Evolutionary conservation across 164 flowering plant species (phyloP).

Genomic region (Stephania yunnanensis): DNA sequence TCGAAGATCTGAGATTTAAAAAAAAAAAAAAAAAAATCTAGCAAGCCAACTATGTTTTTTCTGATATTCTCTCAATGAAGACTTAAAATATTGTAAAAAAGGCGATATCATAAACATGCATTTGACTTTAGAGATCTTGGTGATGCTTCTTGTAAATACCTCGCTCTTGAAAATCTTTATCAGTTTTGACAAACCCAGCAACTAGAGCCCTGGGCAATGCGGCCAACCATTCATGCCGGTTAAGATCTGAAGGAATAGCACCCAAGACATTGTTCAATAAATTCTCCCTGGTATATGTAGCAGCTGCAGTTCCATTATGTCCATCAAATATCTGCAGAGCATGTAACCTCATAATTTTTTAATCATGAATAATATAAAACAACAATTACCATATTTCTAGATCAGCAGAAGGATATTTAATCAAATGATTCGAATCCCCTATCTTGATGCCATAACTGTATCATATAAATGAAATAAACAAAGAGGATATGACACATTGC

Average conservation of each 20-base stretch:
- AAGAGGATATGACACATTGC: not conserved
- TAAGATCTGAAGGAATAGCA: slow-evolving; percentile 87
- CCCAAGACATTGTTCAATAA: slow-evolving; percentile 68
- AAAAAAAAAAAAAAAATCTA: not conserved
- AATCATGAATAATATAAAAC: not conserved
- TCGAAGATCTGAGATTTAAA: not conserved
- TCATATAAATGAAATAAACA: not conserved
- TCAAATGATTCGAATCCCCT: not conserved
- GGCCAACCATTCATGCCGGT: slow-evolving; percentile 85
- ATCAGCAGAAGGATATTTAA: not conserved
- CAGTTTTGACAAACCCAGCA: slow-evolving; percentile 96
- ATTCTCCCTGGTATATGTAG: slow-evolving; percentile 92
- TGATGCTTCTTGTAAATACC: slow-evolving; percentile 35
- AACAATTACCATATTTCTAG: not conserved
- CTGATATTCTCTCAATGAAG: not conserved
- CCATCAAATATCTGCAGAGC: slow-evolving; percentile 92
- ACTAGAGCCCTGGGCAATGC: slow-evolving; percentile 98
- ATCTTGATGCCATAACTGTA: not conserved
- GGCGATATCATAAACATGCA: not conserved
- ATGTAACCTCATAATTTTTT: not conserved
- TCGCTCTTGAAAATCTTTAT: slow-evolving; percentile 86
- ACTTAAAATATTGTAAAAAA: not conserved
- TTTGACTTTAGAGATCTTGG: not conserved
- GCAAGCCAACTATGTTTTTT: not conserved
- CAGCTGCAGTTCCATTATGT: slow-evolving; percentile 95